Evolutionary conservation across 495 filamentous ascomycete genomes (phyloP).

Genomic region (Aspergillus funiculosus): DNA sequence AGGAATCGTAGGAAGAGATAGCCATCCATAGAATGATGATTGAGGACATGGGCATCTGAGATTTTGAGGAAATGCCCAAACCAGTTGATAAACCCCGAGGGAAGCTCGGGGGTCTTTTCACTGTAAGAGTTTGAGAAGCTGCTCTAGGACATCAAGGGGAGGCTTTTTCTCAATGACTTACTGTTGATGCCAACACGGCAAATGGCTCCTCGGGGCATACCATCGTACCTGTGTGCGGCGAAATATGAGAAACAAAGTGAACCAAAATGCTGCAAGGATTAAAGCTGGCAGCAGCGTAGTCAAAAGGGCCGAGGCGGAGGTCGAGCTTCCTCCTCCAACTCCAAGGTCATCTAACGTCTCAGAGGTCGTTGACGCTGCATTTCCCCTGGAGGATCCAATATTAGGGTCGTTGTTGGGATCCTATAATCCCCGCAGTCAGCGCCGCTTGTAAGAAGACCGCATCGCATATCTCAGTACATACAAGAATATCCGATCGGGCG

Average conservation of each 20-base stretch:
- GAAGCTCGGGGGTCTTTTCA: conserved; percentile 38
- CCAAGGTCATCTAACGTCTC: conserved; percentile 29
- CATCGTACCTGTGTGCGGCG: conserved; percentile 64
- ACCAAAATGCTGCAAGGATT: conserved; percentile 58
- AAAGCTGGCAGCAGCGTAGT: conserved; percentile 67
- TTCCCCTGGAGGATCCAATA: conserved; percentile 39
- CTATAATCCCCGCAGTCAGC: conserved; percentile 16
- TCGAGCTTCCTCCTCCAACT: conserved; percentile 23
- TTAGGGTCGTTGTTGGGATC: conserved; percentile 40
- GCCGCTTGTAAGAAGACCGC: background rate
- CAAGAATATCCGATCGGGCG: conserved; percentile 15
- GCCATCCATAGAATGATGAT: conserved; percentile 67
- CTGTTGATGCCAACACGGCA: conserved; percentile 63
- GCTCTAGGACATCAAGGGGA: background rate
- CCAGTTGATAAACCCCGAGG: conserved; percentile 54
- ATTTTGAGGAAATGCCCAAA: conserved; percentile 55
- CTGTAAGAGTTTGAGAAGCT: conserved; percentile 11
- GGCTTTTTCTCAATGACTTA: conserved; percentile 27
- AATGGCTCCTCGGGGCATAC: conserved; percentile 78
- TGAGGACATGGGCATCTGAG: conserved; percentile 54
- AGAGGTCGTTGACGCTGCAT: conserved; percentile 35
- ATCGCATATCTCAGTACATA: conserved; percentile 10
- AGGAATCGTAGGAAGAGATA: conserved; percentile 81
- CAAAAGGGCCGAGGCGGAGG: conserved; percentile 51
- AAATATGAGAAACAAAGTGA: conserved; percentile 67